These are phyloP conservation scores for Marasmius tenuissimus DNA, from an alignment of 1,284 basidiomycete species.

Conservation along the genomic window DNA sequence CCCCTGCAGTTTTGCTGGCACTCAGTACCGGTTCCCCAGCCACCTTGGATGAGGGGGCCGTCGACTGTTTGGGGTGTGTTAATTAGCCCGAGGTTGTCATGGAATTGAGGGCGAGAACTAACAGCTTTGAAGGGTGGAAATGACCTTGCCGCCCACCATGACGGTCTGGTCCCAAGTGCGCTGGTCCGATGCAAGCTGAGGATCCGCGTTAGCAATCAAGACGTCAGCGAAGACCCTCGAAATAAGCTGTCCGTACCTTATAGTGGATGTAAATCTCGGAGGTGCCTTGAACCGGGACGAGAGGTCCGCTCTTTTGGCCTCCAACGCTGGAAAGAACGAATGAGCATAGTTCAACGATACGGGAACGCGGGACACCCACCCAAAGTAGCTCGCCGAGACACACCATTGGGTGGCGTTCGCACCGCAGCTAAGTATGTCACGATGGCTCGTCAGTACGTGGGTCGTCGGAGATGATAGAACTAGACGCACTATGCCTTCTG, in stretches of 20 bases:
- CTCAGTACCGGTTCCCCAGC: conserved; percentile 15
- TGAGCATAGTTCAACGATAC: not conserved
- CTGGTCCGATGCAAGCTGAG: not conserved
- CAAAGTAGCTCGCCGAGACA: conserved; percentile 13
- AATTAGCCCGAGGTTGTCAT: not conserved
- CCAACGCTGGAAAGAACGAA: conserved; percentile 1
- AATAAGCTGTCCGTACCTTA: not conserved
- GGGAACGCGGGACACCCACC: not conserved
- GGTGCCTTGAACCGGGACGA: conserved; percentile 9
- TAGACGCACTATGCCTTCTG: conserved; percentile 1
- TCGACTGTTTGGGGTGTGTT: conserved; percentile 2
- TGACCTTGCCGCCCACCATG: conserved; percentile 9
- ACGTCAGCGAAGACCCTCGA: not conserved
- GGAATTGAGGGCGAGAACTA: not conserved
- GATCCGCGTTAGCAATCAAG: not conserved
- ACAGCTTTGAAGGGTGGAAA: conserved; percentile 10
- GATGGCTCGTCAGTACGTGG: not conserved
- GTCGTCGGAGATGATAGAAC: not conserved
- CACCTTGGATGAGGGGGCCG: conserved; percentile 11
- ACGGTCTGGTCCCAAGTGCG: conserved; percentile 13
- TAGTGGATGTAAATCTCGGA: conserved; percentile 9
- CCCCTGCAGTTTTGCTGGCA: conserved; percentile 10
- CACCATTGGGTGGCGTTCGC: conserved; percentile 10
- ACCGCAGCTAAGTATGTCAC: conserved; percentile 9
- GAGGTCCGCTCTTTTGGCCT: conserved; percentile 6